phyloP scores from a whole-genome alignment of 2,329 filamentous ascomycete species.

The Capronia americana region DNA sequence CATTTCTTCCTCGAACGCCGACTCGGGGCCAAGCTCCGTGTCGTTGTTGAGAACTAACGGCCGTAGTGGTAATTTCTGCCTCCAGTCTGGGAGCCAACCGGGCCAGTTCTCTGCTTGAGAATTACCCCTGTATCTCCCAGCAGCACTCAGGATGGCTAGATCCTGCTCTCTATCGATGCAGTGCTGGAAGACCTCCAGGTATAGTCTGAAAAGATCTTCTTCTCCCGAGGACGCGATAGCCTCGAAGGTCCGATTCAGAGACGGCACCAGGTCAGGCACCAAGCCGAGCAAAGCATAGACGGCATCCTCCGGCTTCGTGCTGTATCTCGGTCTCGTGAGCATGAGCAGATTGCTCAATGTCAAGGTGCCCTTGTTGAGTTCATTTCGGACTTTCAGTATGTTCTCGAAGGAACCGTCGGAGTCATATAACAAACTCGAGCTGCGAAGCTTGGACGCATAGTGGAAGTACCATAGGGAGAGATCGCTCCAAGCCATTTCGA shows the following conservation, averaged over 20 bases:
- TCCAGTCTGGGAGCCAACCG: conserved; percentile 32
- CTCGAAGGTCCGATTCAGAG: neutral
- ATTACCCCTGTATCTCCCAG: conserved; percentile 31
- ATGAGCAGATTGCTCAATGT: conserved; percentile 31
- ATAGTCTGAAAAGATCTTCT: conserved; percentile 25
- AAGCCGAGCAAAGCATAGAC: conserved; percentile 31
- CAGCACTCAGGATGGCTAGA: conserved; percentile 29
- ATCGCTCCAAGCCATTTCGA: conserved; percentile 35
- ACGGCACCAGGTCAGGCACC: conserved; percentile 22
- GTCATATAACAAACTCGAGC: conserved; percentile 31
- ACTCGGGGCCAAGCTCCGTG: conserved; percentile 22
- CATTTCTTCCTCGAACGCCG: conserved; percentile 27
- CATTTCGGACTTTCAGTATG: conserved; percentile 29
- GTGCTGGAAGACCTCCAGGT: conserved; percentile 24
- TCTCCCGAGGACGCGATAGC: neutral
- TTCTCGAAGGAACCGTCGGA: conserved; percentile 32
- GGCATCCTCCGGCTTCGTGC: conserved; percentile 31
- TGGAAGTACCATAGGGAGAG: conserved; percentile 33
- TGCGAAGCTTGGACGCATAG: conserved; percentile 31
- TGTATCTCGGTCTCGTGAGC: conserved; percentile 29
- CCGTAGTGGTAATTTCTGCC: conserved; percentile 29
- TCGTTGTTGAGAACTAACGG: conserved; percentile 24
- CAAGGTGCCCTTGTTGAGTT: conserved; percentile 28
- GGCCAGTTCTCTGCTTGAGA: conserved; percentile 17
- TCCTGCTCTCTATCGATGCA: conserved; percentile 30